Base-by-base conservation (phyloP, 2,329 filamentous ascomycete species). In the Neofusicoccum umdonicola region DNA sequence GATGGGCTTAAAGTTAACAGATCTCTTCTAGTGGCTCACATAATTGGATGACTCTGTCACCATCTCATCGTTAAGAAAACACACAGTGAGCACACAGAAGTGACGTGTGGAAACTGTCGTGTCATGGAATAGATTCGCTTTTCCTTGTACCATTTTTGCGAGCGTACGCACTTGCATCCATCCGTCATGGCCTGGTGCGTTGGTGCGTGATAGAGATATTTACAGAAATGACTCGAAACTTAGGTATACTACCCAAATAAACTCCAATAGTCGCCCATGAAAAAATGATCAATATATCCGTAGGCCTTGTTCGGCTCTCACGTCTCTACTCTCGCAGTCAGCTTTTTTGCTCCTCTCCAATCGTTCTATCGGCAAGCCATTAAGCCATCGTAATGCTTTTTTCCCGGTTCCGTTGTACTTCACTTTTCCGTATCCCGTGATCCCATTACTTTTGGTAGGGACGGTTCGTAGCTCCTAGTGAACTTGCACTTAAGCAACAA, bases 101-200 rank as follows among this genome's bases (percentile, higher is more conserved):
- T 13, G 13, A 17, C 15, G 17, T 27, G 27, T 27, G 27, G 27
- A 31, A 31, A 31, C 1, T 31, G 27, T 31, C 4, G 6, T 47
- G 4, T 60, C 56, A 47, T 60, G 22, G 42, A 60, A 60, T 37
- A n/a, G 27, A 60, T 60, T 60, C 56, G 56, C 56, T 60, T 60
- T 60, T 60, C 34, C 42, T 37, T 37, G 27, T 47, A 37, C 56
- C 41, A 15, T 17, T 47, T 12, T 47, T 47, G 37, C 15, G 22
- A 47, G 56, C 27, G 31, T 19, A 35, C 42, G 42, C 42, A 22
- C 15, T 60, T 19, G 42, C 41, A 37, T 22, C 56, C 56, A 60
- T 27, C 39, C 19, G 27, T 27, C 37, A 13, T 42, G 41, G 13
- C 4, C 15, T 44, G 54, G 22, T 34, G 13, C 19, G 39, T 9